Evolutionary conservation across 768 basidiomycete species (phyloP).

Genomic region (Hydnomerulius pinastri): DNA sequence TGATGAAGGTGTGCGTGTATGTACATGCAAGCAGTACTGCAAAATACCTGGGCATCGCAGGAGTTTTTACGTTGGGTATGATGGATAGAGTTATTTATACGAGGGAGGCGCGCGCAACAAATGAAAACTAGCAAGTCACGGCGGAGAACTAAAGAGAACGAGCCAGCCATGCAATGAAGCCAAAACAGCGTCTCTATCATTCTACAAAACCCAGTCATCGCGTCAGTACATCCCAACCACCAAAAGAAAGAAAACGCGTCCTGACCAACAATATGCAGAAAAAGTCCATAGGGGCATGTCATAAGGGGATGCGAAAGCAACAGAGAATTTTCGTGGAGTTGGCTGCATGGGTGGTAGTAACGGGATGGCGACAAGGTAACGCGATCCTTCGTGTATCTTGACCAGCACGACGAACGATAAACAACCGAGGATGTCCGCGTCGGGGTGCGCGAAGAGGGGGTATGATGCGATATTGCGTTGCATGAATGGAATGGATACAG

Average conservation of each 20-base stretch:
- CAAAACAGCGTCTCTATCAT: conserved; percentile 18
- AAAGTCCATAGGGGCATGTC: conserved; percentile 30
- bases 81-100: no score
- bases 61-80: not conserved
- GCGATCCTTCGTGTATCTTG: conserved; percentile 3
- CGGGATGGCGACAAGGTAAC: conserved; percentile 9
- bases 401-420: conserved; percentile 5
- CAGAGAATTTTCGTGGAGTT: conserved; percentile 21
- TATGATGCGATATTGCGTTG: conserved; percentile 28
- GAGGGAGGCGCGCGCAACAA: conserved; percentile 7
- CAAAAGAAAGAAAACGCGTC: conserved; percentile 12
- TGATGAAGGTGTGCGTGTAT: not conserved
- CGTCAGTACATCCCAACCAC: conserved; percentile 20
- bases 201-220: conserved; percentile 18
- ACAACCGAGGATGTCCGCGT: conserved; percentile 17
- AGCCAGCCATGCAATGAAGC: conserved; percentile 19
- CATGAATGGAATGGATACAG: conserved; percentile 36
- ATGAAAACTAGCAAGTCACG: no score
- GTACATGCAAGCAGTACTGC: not conserved
- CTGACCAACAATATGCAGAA: conserved; percentile 26
- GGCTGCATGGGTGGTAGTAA: conserved; percentile 18
- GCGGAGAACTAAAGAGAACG: conserved; percentile 20
- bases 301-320: conserved; percentile 24
- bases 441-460: no score
- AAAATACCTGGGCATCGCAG: conserved; percentile 7